Evolutionary conservation across 148 eudicot genomes (phyloP).

Genomic region (Gaultheria prostrata): DNA sequence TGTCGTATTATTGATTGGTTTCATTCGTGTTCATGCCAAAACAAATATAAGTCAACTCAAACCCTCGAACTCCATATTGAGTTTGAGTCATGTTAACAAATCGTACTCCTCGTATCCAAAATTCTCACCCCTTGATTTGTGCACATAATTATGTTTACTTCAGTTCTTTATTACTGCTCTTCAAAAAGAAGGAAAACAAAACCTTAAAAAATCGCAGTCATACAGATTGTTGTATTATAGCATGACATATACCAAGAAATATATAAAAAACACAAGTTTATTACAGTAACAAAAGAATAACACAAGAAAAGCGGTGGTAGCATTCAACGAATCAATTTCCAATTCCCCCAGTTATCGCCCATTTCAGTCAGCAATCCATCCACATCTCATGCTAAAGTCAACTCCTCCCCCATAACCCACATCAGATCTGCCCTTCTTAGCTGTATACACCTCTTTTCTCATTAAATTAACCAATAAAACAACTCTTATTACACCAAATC

Average conservation of each 20-base stretch:
- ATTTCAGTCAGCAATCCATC: background rate
- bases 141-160: too few species aligned
- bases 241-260: background rate
- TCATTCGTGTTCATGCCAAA: too few species aligned
- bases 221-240: too few species aligned
- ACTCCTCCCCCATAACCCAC: background rate
- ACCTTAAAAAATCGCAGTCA: background rate
- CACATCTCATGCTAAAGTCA: background rate
- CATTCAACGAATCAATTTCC: background rate
- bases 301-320: background rate
- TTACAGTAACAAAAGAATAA: background rate
- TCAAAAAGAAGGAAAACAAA: background rate
- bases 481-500: background rate
- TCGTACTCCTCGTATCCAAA: too few species aligned
- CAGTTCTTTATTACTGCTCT: background rate
- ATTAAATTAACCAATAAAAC: background rate
- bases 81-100: too few species aligned
- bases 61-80: too few species aligned
- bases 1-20: too few species aligned
- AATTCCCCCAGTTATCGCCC: background rate
- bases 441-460: background rate
- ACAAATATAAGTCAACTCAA: too few species aligned
- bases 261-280: background rate
- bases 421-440: background rate
- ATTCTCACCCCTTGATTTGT: too few species aligned